Conservation (phyloP, 331 rosid genomes). For the Malus hybrid region DNA sequence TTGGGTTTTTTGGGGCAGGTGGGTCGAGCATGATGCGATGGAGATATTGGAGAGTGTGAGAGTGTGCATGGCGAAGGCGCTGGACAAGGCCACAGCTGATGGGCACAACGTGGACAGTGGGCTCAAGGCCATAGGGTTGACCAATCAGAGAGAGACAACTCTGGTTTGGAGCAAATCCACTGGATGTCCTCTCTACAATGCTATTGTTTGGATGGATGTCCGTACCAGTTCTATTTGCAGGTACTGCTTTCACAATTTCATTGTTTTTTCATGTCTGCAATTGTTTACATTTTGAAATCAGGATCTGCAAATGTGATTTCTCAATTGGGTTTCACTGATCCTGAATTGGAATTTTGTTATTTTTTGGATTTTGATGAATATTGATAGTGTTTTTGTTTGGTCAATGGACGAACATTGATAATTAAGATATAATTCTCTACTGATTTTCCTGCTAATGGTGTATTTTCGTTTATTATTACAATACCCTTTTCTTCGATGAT, state of each 20-base stretch:
- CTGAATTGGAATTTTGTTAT: not conserved
- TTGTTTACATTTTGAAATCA: not conserved
- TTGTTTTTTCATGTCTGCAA: not conserved
- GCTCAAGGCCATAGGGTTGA: conserved; percentile 72
- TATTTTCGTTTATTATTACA: not conserved
- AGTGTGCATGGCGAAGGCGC: conserved; percentile 60
- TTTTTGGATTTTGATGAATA: not conserved
- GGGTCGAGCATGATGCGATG: conserved; percentile 90
- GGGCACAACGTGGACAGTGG: conserved; percentile 68
- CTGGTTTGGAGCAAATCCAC: conserved; percentile 91
- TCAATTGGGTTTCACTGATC: not conserved
- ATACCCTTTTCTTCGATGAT: not conserved
- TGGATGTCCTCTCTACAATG: conserved; percentile 68
- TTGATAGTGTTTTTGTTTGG: not conserved
- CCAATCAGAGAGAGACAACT: conserved; percentile 89
- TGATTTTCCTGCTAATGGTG: not conserved
- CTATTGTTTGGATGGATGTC: conserved; percentile 96
- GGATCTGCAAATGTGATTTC: not conserved
- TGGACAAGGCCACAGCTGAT: conserved; percentile 73
- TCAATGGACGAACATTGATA: not conserved
- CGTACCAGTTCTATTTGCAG: conserved; percentile 78
- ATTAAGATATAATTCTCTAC: not conserved
- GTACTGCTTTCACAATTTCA: conserved; percentile 12
- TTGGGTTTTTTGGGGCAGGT: conserved; percentile 22
- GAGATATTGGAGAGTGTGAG: conserved; percentile 88